phyloP scores from a whole-genome alignment of 2,329 filamentous ascomycete genomes.

The Sphaerulina populicola region DNA sequence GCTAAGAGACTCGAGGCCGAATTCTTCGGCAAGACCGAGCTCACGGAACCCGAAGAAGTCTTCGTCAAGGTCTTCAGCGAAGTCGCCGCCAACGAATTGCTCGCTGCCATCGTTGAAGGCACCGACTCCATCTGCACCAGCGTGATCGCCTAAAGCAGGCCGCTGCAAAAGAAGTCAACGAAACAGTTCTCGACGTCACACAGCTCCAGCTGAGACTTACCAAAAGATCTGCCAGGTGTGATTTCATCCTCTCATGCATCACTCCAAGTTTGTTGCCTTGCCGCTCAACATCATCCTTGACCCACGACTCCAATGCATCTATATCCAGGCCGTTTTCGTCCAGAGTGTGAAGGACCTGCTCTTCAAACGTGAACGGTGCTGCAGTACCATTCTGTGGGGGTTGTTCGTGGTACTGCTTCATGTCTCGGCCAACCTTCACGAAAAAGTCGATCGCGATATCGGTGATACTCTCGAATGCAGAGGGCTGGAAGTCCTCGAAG shows the following conservation, averaged over 20 bases:
- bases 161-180: slow-evolving; percentile 41
- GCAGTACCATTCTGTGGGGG: slow-evolving; percentile 50
- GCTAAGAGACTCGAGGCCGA: slow-evolving; percentile 76
- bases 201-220: slow-evolving; percentile 29
- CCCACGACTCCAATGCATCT: slow-evolving; percentile 72
- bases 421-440: slow-evolving; percentile 66
- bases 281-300: slow-evolving; percentile 87
- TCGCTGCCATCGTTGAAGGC: slow-evolving; percentile 96
- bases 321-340: slow-evolving; percentile 77
- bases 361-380: slow-evolving; percentile 68
- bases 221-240: slow-evolving; percentile 83
- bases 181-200: background rate
- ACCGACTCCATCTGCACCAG: slow-evolving; percentile 71
- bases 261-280: slow-evolving; percentile 67
- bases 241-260: slow-evolving; percentile 92
- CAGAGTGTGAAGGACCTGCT: slow-evolving; percentile 78
- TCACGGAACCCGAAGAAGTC: slow-evolving; percentile 99
- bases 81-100: slow-evolving; percentile 92
- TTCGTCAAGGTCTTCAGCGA: slow-evolving; percentile 93
- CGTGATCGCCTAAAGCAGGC: slow-evolving; percentile 69
- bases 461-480: slow-evolving; percentile 80
- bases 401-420: slow-evolving; percentile 74
- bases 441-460: slow-evolving; percentile 88
- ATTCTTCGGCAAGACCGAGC: slow-evolving; percentile 81
- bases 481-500: slow-evolving; percentile 94